Evolutionary conservation across 2,329 filamentous ascomycete species (phyloP).

Genomic region (Tolypocladium capitatum): DNA sequence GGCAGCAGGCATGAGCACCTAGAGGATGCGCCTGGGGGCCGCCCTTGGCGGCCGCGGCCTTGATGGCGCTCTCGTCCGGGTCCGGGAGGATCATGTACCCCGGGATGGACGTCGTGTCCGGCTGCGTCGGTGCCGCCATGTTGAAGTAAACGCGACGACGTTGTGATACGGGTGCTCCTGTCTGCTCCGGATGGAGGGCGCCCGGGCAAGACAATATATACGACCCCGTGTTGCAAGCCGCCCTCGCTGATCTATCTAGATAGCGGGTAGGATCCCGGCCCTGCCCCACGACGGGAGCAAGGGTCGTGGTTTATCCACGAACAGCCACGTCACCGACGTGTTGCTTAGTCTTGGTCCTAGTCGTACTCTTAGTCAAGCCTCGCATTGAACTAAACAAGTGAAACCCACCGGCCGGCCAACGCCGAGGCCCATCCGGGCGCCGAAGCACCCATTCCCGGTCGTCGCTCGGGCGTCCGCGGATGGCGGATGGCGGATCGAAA

Average conservation of each 20-base stretch:
- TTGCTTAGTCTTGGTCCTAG: no score
- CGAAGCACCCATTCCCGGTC: neutral
- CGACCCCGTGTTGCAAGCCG: neutral
- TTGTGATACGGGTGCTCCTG: neutral
- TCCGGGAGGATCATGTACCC: conserved; percentile 33
- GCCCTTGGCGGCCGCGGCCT: conserved; percentile 19
- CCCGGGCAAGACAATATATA: neutral
- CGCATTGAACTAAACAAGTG: no score
- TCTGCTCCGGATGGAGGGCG: neutral
- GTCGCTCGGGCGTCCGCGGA: neutral
- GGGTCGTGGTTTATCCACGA: no score
- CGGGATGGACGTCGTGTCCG: conserved; percentile 28
- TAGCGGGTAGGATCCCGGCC: no score
- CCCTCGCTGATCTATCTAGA: neutral
- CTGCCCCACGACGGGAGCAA: no score
- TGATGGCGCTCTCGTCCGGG: conserved; percentile 23
- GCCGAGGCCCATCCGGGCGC: neutral
- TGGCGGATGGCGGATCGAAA: neutral
- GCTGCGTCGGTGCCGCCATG: conserved; percentile 8
- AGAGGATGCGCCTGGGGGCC: neutral
- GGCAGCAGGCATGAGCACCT: no score
- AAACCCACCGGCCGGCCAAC: no score
- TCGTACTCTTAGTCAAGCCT: no score
- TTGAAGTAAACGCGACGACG: no score
- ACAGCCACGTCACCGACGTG: no score